Percentiles rank a stretch among this genome's conserved stretches.
phyloP scores from a whole-genome alignment of 306 rosid species.

The barrel medic (Medicago truncatula) region MtrunA17r5.0-ANR NC_053042.1:41878501-41879000 shows the following conservation, averaged over 20 bases:
- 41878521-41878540: constrained; percentile 74
- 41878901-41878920: constrained; percentile 21
- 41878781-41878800: constrained; percentile 60
- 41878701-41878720: constrained; percentile 90
- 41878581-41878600: constrained; percentile 10
- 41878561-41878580: constrained; percentile 92
- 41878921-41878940: constrained; percentile 15
- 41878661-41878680: constrained; percentile 90
- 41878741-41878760: constrained; percentile 18
- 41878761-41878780: constrained; percentile 29
- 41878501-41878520: constrained; percentile 66
- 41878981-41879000: constrained; percentile 34
- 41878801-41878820: constrained; percentile 87
- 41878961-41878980: constrained; percentile 17
- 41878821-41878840: constrained; percentile 67
- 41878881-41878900: constrained; percentile 4
- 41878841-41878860: constrained; percentile 80
- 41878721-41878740: constrained; percentile 25
- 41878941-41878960: constrained; percentile 29
- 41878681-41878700: constrained; percentile 93
- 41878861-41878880: constrained; percentile 26
- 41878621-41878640: constrained; percentile 34
- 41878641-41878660: constrained; percentile 42
- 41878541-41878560: constrained; percentile 92
- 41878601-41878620: constrained; percentile 34